Evolutionary conservation across 2,329 filamentous ascomycete species (phyloP).

Genomic region (Xylaria sp.): DNA sequence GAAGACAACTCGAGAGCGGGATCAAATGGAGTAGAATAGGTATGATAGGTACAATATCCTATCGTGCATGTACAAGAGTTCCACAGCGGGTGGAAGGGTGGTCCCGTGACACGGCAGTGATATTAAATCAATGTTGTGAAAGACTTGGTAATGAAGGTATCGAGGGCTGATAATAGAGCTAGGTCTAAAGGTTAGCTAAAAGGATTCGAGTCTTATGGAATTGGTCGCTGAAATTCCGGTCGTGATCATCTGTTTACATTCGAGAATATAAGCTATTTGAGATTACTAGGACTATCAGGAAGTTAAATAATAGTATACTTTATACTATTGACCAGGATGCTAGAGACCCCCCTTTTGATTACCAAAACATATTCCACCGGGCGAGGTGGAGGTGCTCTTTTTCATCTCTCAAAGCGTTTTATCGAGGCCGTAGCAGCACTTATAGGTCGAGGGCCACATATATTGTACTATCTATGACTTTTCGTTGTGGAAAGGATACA

Average conservation of each 20-base stretch:
- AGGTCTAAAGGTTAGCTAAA: not conserved
- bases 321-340: constrained; percentile 27
- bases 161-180: constrained; percentile 1
- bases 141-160: constrained; percentile 2
- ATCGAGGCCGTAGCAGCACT: constrained; percentile 15
- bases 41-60: constrained; percentile 25
- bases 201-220: constrained; percentile 14
- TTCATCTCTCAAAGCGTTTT: not conserved
- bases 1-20: constrained; percentile 18
- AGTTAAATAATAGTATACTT: constrained; percentile 25
- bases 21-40: constrained; percentile 25
- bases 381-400: constrained; percentile 6
- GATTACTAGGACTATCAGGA: constrained; percentile 10
- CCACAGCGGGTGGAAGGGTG: constrained; percentile 14
- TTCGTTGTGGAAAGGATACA: constrained; percentile 11
- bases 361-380: not conserved
- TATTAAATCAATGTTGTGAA: not conserved
- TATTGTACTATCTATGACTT: not conserved
- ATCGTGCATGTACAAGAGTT: constrained; percentile 17
- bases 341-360: constrained; percentile 11
- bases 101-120: constrained; percentile 17
- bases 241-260: constrained; percentile 4
- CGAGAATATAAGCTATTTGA: constrained; percentile 10
- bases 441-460: not conserved
- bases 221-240: not conserved